phyloP scores from a whole-genome alignment of 2,329 filamentous ascomycete species.

The Ceratocystis ficicola region DNA sequence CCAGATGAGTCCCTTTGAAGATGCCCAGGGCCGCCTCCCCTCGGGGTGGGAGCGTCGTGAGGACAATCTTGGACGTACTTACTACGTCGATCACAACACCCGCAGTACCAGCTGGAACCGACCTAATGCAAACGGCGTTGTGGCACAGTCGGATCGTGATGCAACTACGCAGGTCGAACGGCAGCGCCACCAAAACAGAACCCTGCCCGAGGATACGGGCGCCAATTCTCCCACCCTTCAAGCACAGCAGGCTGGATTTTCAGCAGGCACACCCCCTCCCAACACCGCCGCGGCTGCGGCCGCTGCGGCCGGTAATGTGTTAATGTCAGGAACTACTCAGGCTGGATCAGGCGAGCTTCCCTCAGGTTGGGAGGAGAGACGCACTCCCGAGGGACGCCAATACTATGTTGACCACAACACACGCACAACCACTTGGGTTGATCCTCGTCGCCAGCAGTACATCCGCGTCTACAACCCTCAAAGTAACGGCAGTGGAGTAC shows the following conservation, averaged over 20 bases:
- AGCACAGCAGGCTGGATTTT: conserved; percentile 37
- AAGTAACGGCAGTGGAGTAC: conserved; percentile 74
- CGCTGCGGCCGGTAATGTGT: conserved; percentile 61
- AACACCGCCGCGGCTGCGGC: conserved; percentile 25
- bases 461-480: conserved; percentile 93
- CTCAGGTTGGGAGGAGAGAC: conserved; percentile 89
- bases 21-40: conserved; percentile 83
- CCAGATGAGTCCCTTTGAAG: conserved; percentile 80
- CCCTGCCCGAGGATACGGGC: conserved; percentile 90
- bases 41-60: conserved; percentile 93
- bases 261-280: conserved; percentile 26
- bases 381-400: conserved; percentile 83
- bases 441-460: conserved; percentile 92
- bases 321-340: conserved; percentile 85
- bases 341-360: conserved; percentile 90
- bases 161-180: conserved; percentile 88
- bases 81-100: conserved; percentile 97
- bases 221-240: conserved; percentile 75
- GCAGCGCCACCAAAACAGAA: conserved; percentile 86
- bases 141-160: conserved; percentile 63
- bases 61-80: conserved; percentile 87
- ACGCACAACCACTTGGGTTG: conserved; percentile 95
- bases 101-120: conserved; percentile 93
- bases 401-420: conserved; percentile 99
- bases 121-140: conserved; percentile 66